Base-by-base conservation (phyloP, 139 green algal species). In the Chlamydomonas asymmetrica region DNA sequence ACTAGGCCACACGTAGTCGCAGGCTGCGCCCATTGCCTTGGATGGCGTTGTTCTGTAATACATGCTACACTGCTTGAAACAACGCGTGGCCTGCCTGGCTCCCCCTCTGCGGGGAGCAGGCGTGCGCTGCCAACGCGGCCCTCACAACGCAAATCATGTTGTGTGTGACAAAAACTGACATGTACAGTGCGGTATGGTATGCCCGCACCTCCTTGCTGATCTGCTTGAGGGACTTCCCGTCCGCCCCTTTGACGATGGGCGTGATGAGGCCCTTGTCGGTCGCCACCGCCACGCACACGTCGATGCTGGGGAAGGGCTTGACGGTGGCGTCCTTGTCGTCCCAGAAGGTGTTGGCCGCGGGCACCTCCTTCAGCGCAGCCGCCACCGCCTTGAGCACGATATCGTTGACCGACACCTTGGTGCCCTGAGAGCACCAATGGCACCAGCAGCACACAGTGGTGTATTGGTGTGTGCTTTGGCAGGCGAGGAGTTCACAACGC, bases 251-350 rank as follows among this genome's bases (percentile, higher is more conserved):
- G 1, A 97, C 86, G 60, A 97, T 95, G 59, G 93, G 93, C 23
- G 97, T 97, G 80, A 99, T 94, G 4, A 98, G 88, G 8, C 96
- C 96, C 3, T 70, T 50, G 3, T 95, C 84, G 8, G 96, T 97
- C 7, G 92, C 91, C 38, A 99, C 95, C 2, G 96, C 96, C 0
- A 99, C 78, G 23, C 80, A 75, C 9, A 97, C 79, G 75, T 99
- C 93, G 10, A 97, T 84, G 6, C 70, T 48, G 38, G 63, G 75
- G 79, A 75, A 85, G 3, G 34, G 18, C 66, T 60, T 43, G 7
- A 82, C 82, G 6, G 80, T 54, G 32, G 90, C 76, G 1, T 67
- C 70, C 4, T 54, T 66, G 3, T 79, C 77, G 74, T 94, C 89
- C 84, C 81, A 89, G 27, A n/a, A 74, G 20, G 78, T 73, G 66